Conservation (phyloP, 495 filamentous ascomycete species). For the Aspergillus avenaceus region DNA sequence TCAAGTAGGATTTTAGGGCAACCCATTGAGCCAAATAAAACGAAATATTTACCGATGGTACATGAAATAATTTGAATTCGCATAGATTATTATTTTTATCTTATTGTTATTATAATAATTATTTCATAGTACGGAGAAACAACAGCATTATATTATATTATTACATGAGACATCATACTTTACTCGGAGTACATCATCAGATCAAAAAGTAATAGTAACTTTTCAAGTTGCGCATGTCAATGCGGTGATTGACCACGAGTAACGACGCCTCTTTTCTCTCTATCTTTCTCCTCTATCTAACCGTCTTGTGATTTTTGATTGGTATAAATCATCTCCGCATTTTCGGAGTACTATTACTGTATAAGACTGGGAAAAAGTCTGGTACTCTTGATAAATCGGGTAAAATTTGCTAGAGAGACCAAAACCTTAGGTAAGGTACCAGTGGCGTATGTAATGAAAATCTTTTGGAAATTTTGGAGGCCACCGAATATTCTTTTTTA, state of each 20-base stretch:
- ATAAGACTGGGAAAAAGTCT: neutral
- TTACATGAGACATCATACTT: constrained; percentile 9
- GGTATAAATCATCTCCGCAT: constrained; percentile 14
- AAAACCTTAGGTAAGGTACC: constrained; percentile 1
- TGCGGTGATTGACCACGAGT: constrained; percentile 2
- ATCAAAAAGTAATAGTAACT: neutral
- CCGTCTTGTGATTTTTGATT: neutral
- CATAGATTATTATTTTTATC: neutral
- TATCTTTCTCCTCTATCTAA: neutral
- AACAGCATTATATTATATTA: constrained; percentile 5
- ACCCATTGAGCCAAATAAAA: neutral
- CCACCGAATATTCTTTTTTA: neutral
- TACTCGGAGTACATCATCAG: neutral
- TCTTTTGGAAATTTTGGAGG: neutral
- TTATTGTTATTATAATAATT: too few species aligned
- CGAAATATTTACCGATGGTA: neutral
- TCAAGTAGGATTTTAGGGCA: neutral
- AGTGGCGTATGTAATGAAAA: constrained; percentile 5
- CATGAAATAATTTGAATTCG: neutral
- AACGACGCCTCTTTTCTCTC: neutral
- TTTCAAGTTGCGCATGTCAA: neutral
- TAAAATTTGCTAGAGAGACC: constrained; percentile 2
- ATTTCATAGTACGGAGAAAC: neutral
- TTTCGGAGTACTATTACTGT: constrained; percentile 1
- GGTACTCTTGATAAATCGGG: neutral